Evolutionary conservation across 495 filamentous ascomycete species (phyloP), one percentile per base, ranked within the genome.

Genomic region (Neurospora sp.): DNA sequence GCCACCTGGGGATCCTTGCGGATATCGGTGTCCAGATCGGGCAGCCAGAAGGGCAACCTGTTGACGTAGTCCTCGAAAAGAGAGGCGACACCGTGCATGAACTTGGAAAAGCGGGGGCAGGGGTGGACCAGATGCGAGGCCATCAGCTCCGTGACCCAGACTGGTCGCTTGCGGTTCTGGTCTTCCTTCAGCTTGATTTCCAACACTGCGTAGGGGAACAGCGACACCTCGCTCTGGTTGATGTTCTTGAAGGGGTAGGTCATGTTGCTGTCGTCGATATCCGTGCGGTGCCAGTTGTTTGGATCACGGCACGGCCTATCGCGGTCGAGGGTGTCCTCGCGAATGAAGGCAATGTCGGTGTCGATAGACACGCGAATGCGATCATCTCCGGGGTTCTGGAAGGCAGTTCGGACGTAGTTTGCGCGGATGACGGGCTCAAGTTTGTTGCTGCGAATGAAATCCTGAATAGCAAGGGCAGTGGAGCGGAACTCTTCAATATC

Each of bases 51-150:
- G 5, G 96, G 96, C 73, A 99, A 90, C 72, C 87, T 93, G 83
- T 98, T 98, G 81, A 99, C 95, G 79, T 97, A 85, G 79, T 98
- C 96, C 73, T 98, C 96, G 77, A 97, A 98, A 9, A 98, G 85
- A 44, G 90, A 89, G 14, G 94, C 94, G 2, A 96, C 90, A 73
- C 96, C 96, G 76, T 99, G 96, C 27, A 95, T 92, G 77, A 98
- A 98, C 79, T 99, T 99, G 48, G 93, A 97, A 83, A 99, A 99
- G 31, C 93, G 89, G 4, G 94, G 92, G 4, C 91, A 91, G 70
- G 92, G 89, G 81, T 96, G 94, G 69, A 99, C 92, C 18, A 99
- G 88, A 79, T 99, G 96, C 11, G 93, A 97, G 66, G 88, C 86
- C 89, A 96, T 97, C 71, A 99, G 84, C 74, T 99, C 96, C 71